A percentile compares a stretch with the other conserved stretches of the same genome.
phyloP scores from a whole-genome alignment of 805 yeast genomes.

The Myxozyma melibiosi region DNA sequence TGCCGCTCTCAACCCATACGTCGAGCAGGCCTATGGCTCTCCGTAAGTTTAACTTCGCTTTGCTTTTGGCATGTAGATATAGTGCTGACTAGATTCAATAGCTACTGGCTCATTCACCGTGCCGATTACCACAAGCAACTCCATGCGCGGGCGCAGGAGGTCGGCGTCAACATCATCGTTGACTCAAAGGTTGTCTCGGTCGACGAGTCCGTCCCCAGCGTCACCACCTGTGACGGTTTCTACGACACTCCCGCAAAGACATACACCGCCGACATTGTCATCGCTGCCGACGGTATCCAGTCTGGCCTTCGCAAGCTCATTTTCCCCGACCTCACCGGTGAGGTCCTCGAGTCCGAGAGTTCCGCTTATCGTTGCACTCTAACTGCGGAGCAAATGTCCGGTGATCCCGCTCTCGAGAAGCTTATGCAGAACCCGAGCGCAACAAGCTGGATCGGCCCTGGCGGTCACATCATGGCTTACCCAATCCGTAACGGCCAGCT shows the following conservation, averaged over 20 bases:
- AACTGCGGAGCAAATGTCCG: conserved; percentile 9
- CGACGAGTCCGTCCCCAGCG: conserved; percentile 18
- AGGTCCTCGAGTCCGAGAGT: conserved; percentile 16
- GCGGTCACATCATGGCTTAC: conserved; percentile 22
- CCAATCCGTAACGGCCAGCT: conserved; percentile 15
- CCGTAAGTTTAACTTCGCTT: conserved; percentile 2
- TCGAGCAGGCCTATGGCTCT: conserved; percentile 13
- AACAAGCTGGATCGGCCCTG: conserved; percentile 29
- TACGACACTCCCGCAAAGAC: conserved; percentile 1
- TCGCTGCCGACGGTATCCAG: conserved; percentile 31
- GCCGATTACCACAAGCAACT: conserved; percentile 21
- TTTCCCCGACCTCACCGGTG: conserved; percentile 12
- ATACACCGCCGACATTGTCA: conserved; percentile 21
- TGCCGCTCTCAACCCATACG: conserved; percentile 12
- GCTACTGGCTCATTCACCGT: conserved; percentile 18
- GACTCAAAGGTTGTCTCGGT: conserved; percentile 4
- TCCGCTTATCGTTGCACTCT: conserved; percentile 21
- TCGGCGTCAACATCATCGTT: conserved; percentile 16
- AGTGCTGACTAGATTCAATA: not conserved
- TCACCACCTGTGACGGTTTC: conserved; percentile 8
- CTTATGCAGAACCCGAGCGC: conserved; percentile 15
- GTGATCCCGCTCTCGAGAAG: conserved; percentile 12
- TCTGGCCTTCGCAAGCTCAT: conserved; percentile 13
- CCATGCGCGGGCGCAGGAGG: conserved; percentile 13
- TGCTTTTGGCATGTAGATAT: not conserved